Percentiles rank a stretch among this genome's conserved stretches.
Conservation (phyloP, 805 yeast species). For the Debaryomyces prosopidis region DNA sequence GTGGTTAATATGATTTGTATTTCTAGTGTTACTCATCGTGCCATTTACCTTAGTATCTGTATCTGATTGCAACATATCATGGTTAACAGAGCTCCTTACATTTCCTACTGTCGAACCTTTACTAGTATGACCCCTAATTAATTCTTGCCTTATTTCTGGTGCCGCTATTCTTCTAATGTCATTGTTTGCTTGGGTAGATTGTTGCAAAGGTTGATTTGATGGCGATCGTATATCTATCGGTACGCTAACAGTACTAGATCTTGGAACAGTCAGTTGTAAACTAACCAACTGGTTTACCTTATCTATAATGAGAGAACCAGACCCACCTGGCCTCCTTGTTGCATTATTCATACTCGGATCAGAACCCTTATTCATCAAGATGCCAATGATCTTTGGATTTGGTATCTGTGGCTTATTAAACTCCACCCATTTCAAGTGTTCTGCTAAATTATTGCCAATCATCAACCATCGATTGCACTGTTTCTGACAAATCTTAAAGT, state of each 20-base stretch:
- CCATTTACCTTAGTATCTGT: too few species aligned
- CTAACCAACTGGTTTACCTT: too few species aligned
- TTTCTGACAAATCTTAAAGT: background rate
- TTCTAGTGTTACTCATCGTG: background rate
- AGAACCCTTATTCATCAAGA: background rate
- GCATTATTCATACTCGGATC: background rate
- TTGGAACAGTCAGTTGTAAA: too few species aligned
- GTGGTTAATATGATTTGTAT: background rate
- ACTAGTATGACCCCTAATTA: background rate
- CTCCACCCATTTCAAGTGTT: constrained; percentile 17
- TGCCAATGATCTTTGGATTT: constrained; percentile 1
- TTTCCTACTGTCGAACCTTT: too few species aligned
- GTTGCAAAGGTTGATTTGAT: background rate
- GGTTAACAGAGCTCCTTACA: too few species aligned
- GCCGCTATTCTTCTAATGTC: background rate
- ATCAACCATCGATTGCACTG: background rate
- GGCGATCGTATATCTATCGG: background rate
- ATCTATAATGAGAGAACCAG: background rate
- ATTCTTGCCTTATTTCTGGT: background rate
- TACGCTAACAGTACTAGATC: too few species aligned
- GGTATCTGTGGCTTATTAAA: constrained; percentile 16
- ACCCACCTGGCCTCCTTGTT: background rate
- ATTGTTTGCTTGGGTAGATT: background rate
- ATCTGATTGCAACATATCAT: too few species aligned
- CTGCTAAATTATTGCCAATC: constrained; percentile 14